Base-by-base conservation (phyloP, 345 rosid species). In the Ceriops zippeliana region DNA sequence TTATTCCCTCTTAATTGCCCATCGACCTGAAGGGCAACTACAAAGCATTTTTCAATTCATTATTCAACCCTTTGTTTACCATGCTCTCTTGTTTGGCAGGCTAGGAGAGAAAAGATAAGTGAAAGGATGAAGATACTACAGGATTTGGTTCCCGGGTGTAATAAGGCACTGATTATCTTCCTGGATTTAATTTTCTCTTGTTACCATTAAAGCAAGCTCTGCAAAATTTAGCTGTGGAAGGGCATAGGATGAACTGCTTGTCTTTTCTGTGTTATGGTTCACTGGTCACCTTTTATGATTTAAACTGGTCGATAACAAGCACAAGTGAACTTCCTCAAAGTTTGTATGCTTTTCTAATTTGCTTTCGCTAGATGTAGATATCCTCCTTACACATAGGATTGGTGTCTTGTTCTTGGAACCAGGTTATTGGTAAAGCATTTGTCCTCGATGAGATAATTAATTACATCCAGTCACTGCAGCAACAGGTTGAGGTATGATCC, bases 61-160 rank as follows among this genome's bases (percentile, higher is more conserved):
- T 24, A 42, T 7, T 56, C 59, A 56, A 22, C 26, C 11, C 59
- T 56, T 35, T 70, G 46, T 61, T 66, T 31, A 46, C 32, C 17
- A 5, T 20, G 8, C n/a, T 19, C 1, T 21, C 20, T 34, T 31
- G 58, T 32, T 65, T 28, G 57, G 64, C 76, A 92, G 96, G 98
- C 91, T 37, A 85, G 96, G 83, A 87, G 98, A 83, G 96, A 92
- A 73, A 92, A 88, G 76, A 90, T 92, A 58, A 81, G 98, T 38
- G 98, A 92, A 72, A 83, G 96, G 86, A 92, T 92, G 96, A 92
- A 82, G 78, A 83, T 83, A 64, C 92, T 88, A 47, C 96, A 90
- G 82, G 98, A 88, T 73, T 75, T 92, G 81, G 98, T 92, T 8
- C 98, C 96, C 17, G 96, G 96, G 61, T 92, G 96, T 79, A 88